Evolutionary conservation across 2,329 filamentous ascomycete species (phyloP), one percentile per base, ranked within the genome.

Genomic region (Cyclaneusma minus): DNA sequence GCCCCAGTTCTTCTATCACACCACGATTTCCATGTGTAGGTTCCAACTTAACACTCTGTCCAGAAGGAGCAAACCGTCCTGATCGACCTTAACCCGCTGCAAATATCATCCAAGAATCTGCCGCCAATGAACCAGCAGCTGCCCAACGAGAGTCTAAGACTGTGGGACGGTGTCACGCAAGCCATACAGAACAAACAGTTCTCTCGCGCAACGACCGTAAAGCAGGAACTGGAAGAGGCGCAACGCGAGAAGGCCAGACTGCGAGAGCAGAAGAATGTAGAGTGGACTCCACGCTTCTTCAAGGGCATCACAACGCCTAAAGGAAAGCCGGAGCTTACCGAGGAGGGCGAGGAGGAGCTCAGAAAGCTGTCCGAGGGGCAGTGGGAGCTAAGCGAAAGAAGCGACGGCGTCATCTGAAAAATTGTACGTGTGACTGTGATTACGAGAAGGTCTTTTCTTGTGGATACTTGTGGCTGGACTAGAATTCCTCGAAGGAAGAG

Each of bases 201-300:
- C 51, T 67, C 66, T 21, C 72, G 78, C 36, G 89, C 89, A 6
- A 98, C 89, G 13, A 70, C 67, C 12, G 58, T 89, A 35, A 98
- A 98, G 58, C 71, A 83, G 33, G 83, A 92, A 42, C 68, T 98
- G 7, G 89, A 98, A 51, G 89, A 98, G 50, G 63, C 64, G 22
- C 89, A 98, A 55, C 66, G 89, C 16, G 68, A 80, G 42, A 87
- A 82, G 54, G 85, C 82, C 2, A 72, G 82, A 13, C 72, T 87
- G 46, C 65, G 89, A 22, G 78, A 87, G 46, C 63, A 64, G 22
- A 64, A 64, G 9, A 68, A 72, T 8, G 64, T 68, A 31, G 65
- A 69, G 17, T 98, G 81, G 73, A 62, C 74, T 38, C 89, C 89
- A n/a, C 64, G 83, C 22, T 98, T 92, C 55, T 98, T 98, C 53